Base-by-base conservation (phyloP, 208 protist genomes). In the Tetramitus jugosus region DNA sequence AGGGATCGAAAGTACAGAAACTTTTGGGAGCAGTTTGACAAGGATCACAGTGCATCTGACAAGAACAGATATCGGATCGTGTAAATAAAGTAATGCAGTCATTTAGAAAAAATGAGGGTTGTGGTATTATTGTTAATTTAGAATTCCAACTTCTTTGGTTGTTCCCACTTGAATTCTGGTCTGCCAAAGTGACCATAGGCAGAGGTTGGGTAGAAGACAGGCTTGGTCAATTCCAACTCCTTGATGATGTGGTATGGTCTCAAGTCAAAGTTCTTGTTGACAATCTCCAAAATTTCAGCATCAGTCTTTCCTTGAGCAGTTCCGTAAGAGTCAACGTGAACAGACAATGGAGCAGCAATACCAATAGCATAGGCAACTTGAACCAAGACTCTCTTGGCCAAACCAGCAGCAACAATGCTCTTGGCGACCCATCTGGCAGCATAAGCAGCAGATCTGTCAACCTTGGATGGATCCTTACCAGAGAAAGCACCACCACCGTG, bases 401-500 rank as follows among this genome's bases (percentile, higher is more conserved):
- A 87, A 37, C 93, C 94, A 60, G 91, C 91, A 42, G 89, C 86
- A 45, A 99, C 97, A 53, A 99, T 76, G 31, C 95, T 99, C 91
- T 99, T 99, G 77, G 98, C 97, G 82, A 99, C 97, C 96, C 97
- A 99, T 71, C 98, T 87, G 37, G 94, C 94, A 67, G 94, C 93
- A 89, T 99, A 99, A 42, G 95, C 94, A 56, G 94, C 98, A 56
- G 97, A 99, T 79, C 98, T 93, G 86, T 99, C 98, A 52, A 99
- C 98, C 90, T 99, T 99, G 71, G 96, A 94, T 49, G 93, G 95
- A 87, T 99, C 98, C 90, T 99, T 99, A 78, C 98, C 98, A 46
- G 97, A 99, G 93, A 99, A 99, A 79, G 98, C 98, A 81, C 98
- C 98, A 84, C 97, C 98, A 81, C 98, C 98, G 88, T 99, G 97